Evolutionary conservation across 129 eudicot genomes (phyloP), one percentile per base, ranked within the genome.

Genomic region (Cynara cardunculus): DNA sequence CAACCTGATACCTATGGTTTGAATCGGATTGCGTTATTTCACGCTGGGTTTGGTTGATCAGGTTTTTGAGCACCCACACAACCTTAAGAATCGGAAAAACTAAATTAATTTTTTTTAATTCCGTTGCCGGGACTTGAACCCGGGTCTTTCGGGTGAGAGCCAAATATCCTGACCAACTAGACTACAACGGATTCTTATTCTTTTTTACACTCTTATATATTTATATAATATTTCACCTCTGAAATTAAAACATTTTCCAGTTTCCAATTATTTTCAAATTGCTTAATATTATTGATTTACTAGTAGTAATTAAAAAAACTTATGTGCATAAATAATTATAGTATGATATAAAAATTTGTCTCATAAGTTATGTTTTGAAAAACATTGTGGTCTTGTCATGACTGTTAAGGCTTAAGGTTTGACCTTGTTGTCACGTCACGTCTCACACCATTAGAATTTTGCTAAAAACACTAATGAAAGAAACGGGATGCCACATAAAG

Each of bases 111-210:
- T n/a, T 0, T 0, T 32, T 32, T 3, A 35, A 10, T 90, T 90
- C 92, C 92, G 90, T 90, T 90, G 92, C 90, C 89, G 90, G 92
- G 90, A 90, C 89, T 90, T 70, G 89, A 89, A 91, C 91, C 87
- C 90, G 89, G 92, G 89, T 88, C 92, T 83, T 76, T 87, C 91
- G 92, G 91, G 92, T 89, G 92, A 92, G 94, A 92, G 92, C 91
- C 89, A 87, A 88, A 82, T 92, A 92, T 89, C 97, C 97, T 92
- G n/a, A 89, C 91, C 97, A 89, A 71, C 94, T 92, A 92, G 97
- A 92, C 83, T 80, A 80, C 83, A 80, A 80, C 77, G 83, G 83
- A 80, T 21, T 62, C 4, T 53, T 46, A 5, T 46, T n/a, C n/a
- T n/a, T n/a, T n/a, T n/a, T n/a, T n/a, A n/a, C n/a, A n/a, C n/a